Conservation (phyloP, 805 yeast genomes). For the Allodekkera sacchari region DNA sequence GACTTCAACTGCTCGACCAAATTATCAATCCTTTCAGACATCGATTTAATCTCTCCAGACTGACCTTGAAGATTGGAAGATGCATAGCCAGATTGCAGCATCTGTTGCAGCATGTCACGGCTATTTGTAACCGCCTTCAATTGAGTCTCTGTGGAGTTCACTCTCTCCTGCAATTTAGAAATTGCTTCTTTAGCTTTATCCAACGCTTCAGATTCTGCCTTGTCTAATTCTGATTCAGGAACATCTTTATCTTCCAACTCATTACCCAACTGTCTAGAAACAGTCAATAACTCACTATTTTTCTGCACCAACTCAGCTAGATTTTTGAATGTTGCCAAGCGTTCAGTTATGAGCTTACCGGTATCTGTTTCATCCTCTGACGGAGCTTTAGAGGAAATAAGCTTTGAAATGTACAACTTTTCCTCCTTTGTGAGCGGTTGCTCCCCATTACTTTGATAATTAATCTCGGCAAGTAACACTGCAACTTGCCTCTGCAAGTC, state of each 20-base stretch:
- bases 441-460: conserved; percentile 46
- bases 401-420: conserved; percentile 48
- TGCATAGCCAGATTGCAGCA: conserved; percentile 24
- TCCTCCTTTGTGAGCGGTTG: conserved; percentile 60
- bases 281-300: conserved; percentile 62
- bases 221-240: conserved; percentile 42
- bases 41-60: conserved; percentile 11
- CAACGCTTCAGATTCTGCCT: conserved; percentile 18
- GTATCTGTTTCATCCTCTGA: conserved; percentile 47
- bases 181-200: conserved; percentile 57
- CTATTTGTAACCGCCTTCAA: conserved; percentile 51
- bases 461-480: conserved; percentile 56
- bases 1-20: conserved; percentile 23
- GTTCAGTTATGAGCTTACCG: conserved; percentile 59
- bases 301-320: conserved; percentile 62
- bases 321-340: conserved; percentile 63
- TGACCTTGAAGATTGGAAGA: conserved; percentile 4
- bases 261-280: conserved; percentile 64
- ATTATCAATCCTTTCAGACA: conserved; percentile 17
- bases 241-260: conserved; percentile 60
- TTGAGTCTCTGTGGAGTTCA: conserved; percentile 42
- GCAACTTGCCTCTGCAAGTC: conserved; percentile 85
- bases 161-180: conserved; percentile 49
- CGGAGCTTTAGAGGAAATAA: conserved; percentile 29
- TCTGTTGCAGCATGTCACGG: conserved; percentile 50